Conservation (phyloP, 2,329 filamentous ascomycete genomes). For the Pseudophaeomoniella oleicola region DNA sequence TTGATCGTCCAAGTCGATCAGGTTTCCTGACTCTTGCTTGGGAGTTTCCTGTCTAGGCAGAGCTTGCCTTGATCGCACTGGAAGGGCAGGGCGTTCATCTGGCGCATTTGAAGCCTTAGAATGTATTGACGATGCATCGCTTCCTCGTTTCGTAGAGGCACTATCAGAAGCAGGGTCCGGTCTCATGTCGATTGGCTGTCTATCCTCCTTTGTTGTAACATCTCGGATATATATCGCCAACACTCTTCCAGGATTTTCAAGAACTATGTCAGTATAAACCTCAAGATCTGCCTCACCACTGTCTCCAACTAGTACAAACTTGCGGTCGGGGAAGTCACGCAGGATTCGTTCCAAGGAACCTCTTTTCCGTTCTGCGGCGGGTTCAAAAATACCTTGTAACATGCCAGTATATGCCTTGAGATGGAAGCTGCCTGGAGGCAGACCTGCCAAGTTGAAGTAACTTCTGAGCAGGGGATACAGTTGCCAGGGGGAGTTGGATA, state of each 20-base stretch:
- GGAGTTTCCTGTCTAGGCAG: slow-evolving; percentile 12
- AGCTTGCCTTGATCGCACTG: slow-evolving; percentile 20
- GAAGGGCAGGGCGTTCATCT: slow-evolving; percentile 21
- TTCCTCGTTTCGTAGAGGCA: slow-evolving; percentile 12
- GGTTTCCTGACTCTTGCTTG: slow-evolving; percentile 23
- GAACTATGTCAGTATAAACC: slow-evolving; percentile 85
- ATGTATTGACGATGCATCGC: slow-evolving; percentile 13
- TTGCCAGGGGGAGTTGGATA: slow-evolving; percentile 99
- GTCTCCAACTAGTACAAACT: slow-evolving; percentile 84
- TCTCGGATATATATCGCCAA: slow-evolving; percentile 87
- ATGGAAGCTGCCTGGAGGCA: slow-evolving; percentile 83
- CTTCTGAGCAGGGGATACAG: slow-evolving; percentile 77
- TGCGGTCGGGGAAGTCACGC: slow-evolving; percentile 74
- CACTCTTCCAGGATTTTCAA: slow-evolving; percentile 70
- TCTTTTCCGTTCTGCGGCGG: slow-evolving; percentile 88
- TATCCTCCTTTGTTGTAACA: slow-evolving; percentile 64
- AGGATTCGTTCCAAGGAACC: slow-evolving; percentile 73
- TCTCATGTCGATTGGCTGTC: slow-evolving; percentile 61
- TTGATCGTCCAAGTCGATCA: slow-evolving; percentile 18
- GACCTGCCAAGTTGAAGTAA: slow-evolving; percentile 65
- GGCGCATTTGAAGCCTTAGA: slow-evolving; percentile 11
- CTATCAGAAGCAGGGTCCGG: slow-evolving; percentile 8
- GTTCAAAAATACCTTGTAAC: slow-evolving; percentile 95
- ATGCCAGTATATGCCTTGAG: slow-evolving; percentile 94
- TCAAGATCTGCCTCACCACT: slow-evolving; percentile 95